These are phyloP conservation scores for Ustilago sp. DNA, from an alignment of 1,284 basidiomycete species.

Conservation along the genomic window DNA sequence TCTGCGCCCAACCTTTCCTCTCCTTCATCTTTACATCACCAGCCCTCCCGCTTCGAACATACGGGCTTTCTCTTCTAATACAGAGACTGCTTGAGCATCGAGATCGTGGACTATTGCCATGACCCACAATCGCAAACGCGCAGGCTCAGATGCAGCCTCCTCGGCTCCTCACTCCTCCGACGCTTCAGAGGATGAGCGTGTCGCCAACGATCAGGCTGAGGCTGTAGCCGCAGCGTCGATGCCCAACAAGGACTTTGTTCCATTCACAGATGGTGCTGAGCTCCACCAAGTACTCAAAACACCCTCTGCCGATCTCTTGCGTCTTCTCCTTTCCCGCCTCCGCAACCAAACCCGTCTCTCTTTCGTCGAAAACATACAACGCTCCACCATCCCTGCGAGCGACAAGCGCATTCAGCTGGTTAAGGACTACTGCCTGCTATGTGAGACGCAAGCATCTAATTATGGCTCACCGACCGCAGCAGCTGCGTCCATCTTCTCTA, in stretches of 20 bases:
- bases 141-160: conserved; percentile 34
- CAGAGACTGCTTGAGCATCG: neutral
- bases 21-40: neutral
- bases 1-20: too few species aligned
- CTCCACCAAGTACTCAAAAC: conserved; percentile 41
- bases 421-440: conserved; percentile 48
- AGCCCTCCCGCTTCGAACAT: conserved; percentile 5
- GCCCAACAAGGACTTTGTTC: conserved; percentile 23
- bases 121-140: conserved; percentile 42
- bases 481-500: conserved; percentile 39
- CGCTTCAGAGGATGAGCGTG: conserved; percentile 27
- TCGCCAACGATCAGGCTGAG: conserved; percentile 4
- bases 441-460: conserved; percentile 37
- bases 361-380: conserved; percentile 41
- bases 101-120: conserved; percentile 7
- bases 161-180: conserved; percentile 26
- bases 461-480: conserved; percentile 27
- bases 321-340: conserved; percentile 38
- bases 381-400: conserved; percentile 37
- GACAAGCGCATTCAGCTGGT: conserved; percentile 48
- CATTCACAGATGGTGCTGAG: conserved; percentile 36
- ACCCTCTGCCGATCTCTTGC: conserved; percentile 42
- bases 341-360: conserved; percentile 41
- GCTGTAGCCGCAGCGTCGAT: conserved; percentile 3
- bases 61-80: neutral